Evolutionary conservation across 2,329 filamentous ascomycete genomes (phyloP), one percentile per base, ranked within the genome.

Genomic region (Aureobasidium sp.): DNA sequence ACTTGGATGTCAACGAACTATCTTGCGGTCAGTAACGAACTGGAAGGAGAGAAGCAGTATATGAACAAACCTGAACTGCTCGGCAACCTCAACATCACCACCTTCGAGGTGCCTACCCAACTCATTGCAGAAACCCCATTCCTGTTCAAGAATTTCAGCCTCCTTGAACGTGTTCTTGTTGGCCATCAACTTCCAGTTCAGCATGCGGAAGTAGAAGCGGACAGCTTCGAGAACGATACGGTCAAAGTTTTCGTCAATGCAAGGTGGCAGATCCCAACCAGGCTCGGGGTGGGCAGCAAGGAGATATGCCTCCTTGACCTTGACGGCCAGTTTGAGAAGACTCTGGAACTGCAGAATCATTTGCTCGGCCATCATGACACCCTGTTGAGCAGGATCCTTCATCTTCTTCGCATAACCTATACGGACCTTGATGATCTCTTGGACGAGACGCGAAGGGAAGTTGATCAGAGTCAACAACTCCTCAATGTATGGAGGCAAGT

Each of bases 111-210:
- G 89, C 53, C 90, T 85, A 29, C 93, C 94, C 62, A 99, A 90
- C 68, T 92, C 87, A 70, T 97, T 97, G 59, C 90, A 95, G 70
- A 97, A 97, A 62, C 91, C 91, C 94, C 94, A 99, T 75, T 99
- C 94, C 70, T 96, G 91, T 72, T 97, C 95, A 52, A 99, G 78
- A 66, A 99, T 88, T 78, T 99, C 94, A 7, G 94, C 94, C 74
- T 99, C 94, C 72, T 97, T 97, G 82, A 99, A 99, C 0, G 92
- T 97, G 76, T 97, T 99, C 74, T 97, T 97, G 79, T 97, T 97
- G 61, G 91, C 90, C 68, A 89, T 92, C 59, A 99, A 79, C 74
- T 97, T 97, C 91, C 92, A 97, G 72, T 97, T 97, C 48, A 99
- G 80, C 83, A 99, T 92, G 73, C 93, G 94, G 81, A 99, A 99